Evolutionary conservation across 305 asterid species (phyloP), one percentile per base, ranked within the genome.

Genomic region (Fraxinus nigra): DNA sequence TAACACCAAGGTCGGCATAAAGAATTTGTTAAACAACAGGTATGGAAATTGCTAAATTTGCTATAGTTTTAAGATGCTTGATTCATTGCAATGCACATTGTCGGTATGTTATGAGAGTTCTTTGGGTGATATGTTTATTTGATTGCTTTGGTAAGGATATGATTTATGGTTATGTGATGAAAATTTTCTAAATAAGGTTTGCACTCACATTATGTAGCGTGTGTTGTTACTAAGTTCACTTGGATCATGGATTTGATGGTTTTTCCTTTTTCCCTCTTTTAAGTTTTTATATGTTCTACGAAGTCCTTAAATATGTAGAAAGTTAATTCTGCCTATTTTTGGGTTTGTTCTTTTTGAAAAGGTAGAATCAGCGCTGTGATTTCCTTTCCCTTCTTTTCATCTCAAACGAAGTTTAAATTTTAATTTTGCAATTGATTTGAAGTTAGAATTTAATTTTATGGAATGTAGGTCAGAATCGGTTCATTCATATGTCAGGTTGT

Each of bases 1-100:
- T 85, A 91, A 90, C 75, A 91, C 94, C 18, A 80, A 87, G 77
- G 78, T 92, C 16, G 97, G 94, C 33, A 92, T 92, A 37, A 92
- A 92, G 88, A 92, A 92, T 82, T 85, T 92, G 80, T 86, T 93
- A 85, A 93, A 93, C 86, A 93, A 93, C 87, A 89, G 92, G 97
- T 92, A 78, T 16, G 63, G 10, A 54, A 46, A 11, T 78, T 74
- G 38, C 76, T 77, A 4, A 13, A n/a, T 33, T 67, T 75, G 11
- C 67, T 24, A 8, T 40, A 28, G 76, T 77, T 13, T 61, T 34
- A 20, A 4, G 34, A 37, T 26, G 54, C 46, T 40, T 10, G 70
- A 72, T 48, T 14, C 54, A 80, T 37, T 51, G 8, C 61, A 51
- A 20, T 54, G 7, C 84, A 9, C 74, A 5, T 67, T 28, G 37